Conservation (phyloP, 441 rosid genomes). For the Syzygium malaccense region DNA sequence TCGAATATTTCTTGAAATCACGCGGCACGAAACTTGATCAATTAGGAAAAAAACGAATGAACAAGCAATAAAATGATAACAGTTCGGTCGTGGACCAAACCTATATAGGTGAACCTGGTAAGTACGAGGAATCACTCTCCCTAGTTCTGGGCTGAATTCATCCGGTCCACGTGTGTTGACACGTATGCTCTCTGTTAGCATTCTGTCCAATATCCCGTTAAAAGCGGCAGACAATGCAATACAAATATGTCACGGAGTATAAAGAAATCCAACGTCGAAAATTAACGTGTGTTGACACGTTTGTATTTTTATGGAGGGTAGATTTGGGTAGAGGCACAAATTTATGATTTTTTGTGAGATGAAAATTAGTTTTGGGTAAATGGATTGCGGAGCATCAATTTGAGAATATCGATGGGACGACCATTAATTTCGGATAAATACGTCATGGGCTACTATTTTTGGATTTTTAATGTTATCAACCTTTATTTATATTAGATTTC, state of each 20-base stretch:
- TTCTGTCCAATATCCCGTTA: not conserved
- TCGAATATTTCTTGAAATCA: not conserved
- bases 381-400: rapidly evolving
- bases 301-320: not conserved
- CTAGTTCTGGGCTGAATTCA: not conserved
- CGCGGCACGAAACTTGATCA: not conserved
- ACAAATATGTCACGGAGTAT: not conserved
- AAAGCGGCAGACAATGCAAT: not conserved
- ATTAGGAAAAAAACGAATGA: not conserved
- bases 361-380: not conserved
- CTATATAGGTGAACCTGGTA: not conserved
- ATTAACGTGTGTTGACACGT: not conserved
- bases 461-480: not conserved
- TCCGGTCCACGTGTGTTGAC: not conserved
- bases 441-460: not conserved
- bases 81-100: not conserved
- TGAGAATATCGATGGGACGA: not conserved
- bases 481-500: too few relatives aligned
- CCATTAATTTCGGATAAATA: not conserved
- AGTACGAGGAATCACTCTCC: not conserved
- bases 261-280: not conserved
- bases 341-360: not conserved
- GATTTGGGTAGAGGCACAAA: not conserved
- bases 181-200: not conserved
- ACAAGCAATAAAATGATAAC: not conserved